Evolutionary conservation across 108 stramenopile genomes (phyloP), one percentile per base, ranked within the genome.

Genomic region (Nitzschia sp.): DNA sequence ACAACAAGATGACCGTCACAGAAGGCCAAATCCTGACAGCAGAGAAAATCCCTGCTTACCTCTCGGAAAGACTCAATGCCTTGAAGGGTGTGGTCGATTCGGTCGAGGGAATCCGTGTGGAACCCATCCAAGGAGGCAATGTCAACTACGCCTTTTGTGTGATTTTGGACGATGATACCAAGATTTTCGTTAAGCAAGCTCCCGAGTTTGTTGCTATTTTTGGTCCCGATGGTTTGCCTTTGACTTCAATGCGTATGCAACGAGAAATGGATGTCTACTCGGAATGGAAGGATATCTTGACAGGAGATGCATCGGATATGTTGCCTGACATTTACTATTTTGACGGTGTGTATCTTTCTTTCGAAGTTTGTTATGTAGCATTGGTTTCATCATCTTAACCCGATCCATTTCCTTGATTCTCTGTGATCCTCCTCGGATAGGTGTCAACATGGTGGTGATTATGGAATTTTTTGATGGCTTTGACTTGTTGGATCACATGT

Each of bases 121-220:
- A 50, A 34, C 75, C 85, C 12, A 92, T 92, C 65, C 51, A 66
- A 41, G 91, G 91, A 10, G 91, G 91, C 39, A 92, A 92, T 66
- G 83, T 92, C 34, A 92, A 92, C 65, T 92, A 85, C 63, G 88
- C 91, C 53, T 92, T 92, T 76, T 83, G 84, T 59, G 83, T 88
- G 14, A 66, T 67, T 6, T 64, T 76, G 24, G 52, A 56, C 39
- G 57, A 70, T 25, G 75, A 67, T 20, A 77, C 57, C 26, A 75
- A 76, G 14, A 72, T 92, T 25, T 92, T 92, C 75, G 75, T 92
- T 20, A 92, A 92, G 63, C 75, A 73, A 67, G 91, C 91, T 12
- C 91, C 91, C 0, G 91, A 92, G 71, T 92, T 84, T 67, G 84
- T 92, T 7, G 87, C 88, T 22, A 79, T 86, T 51, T 87, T 86